A percentile compares a stretch with the other conserved stretches of the same genome.
These are phyloP conservation scores for Dipteronia dyeriana DNA, from an alignment of 345 rosid genomes.

Conservation along the genomic window DNA sequence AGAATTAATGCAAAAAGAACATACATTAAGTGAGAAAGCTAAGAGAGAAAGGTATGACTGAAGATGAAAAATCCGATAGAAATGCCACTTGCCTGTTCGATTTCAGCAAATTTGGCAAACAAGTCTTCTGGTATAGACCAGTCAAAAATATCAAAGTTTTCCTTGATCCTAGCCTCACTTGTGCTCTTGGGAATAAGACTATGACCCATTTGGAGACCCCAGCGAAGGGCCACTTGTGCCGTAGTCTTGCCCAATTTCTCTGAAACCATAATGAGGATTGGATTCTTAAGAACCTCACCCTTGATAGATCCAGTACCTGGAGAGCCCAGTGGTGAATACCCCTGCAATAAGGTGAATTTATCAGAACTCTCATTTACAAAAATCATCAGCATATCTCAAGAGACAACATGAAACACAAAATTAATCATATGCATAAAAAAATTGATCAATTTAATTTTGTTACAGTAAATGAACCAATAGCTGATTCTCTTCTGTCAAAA, in stretches of 20 bases:
- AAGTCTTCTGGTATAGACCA: conserved; percentile 50
- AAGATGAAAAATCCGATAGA: neutral
- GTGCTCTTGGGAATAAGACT: conserved; percentile 65
- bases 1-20: neutral
- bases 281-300: conserved; percentile 49
- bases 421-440: neutral
- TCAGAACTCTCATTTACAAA: neutral
- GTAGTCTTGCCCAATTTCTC: conserved; percentile 51
- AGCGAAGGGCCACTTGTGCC: conserved; percentile 67
- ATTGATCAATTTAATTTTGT: neutral
- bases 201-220: conserved; percentile 68
- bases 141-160: conserved; percentile 51
- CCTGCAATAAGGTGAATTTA: conserved; percentile 33
- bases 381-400: neutral
- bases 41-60: neutral
- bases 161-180: conserved; percentile 42
- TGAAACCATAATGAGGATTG: conserved; percentile 38
- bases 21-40: neutral
- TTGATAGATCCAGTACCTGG: conserved; percentile 34
- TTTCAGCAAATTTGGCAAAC: conserved; percentile 43
- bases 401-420: neutral
- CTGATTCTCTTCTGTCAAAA: neutral
- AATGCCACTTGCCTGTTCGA: conserved; percentile 50
- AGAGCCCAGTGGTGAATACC: conserved; percentile 69
- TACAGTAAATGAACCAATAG: neutral